Conservation (phyloP, 108 stramenopile genomes). For the Licmophora abbreviata region DNA sequence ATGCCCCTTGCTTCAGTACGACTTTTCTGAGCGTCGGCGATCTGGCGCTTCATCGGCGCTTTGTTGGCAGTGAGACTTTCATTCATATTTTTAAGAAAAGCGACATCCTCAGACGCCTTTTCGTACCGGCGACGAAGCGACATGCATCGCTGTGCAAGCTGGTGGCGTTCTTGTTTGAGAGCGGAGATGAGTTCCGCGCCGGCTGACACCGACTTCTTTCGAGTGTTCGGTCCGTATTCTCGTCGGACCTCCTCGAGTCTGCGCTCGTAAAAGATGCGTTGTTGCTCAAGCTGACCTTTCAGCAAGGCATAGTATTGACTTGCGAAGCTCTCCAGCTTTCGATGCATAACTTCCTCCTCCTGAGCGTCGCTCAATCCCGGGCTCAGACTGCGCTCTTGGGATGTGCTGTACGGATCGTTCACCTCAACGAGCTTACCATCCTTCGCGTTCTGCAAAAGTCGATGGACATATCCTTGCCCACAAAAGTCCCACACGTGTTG, state of each 20-base stretch:
- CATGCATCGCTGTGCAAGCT: constrained; percentile 52
- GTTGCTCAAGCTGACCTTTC: constrained; percentile 85
- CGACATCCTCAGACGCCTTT: constrained; percentile 46
- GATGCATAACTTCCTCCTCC: constrained; percentile 83
- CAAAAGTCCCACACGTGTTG: constrained; percentile 96
- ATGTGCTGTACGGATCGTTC: constrained; percentile 54
- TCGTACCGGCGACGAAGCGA: constrained; percentile 39
- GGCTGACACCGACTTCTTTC: not conserved
- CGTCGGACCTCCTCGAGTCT: constrained; percentile 62
- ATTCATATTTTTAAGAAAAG: constrained; percentile 71
- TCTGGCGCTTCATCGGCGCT: constrained; percentile 33
- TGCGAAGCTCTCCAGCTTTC: constrained; percentile 85
- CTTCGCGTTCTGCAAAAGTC: constrained; percentile 81
- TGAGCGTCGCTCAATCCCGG: constrained; percentile 61
- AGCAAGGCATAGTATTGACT: constrained; percentile 82
- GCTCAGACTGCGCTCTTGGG: constrained; percentile 46
- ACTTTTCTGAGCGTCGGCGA: constrained; percentile 40
- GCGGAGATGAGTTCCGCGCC: constrained; percentile 45
- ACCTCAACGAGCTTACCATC: constrained; percentile 93
- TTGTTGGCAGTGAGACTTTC: constrained; percentile 72
- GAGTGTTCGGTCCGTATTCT: constrained; percentile 20
- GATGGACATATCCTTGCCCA: constrained; percentile 92
- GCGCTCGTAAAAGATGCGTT: constrained; percentile 82
- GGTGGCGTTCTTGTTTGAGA: constrained; percentile 71
- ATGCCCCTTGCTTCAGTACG: constrained; percentile 34